Evolutionary conservation across 78 protist genomes (phyloP), one percentile per base, ranked within the genome.

Genomic region (Bodo saltans): DNA sequence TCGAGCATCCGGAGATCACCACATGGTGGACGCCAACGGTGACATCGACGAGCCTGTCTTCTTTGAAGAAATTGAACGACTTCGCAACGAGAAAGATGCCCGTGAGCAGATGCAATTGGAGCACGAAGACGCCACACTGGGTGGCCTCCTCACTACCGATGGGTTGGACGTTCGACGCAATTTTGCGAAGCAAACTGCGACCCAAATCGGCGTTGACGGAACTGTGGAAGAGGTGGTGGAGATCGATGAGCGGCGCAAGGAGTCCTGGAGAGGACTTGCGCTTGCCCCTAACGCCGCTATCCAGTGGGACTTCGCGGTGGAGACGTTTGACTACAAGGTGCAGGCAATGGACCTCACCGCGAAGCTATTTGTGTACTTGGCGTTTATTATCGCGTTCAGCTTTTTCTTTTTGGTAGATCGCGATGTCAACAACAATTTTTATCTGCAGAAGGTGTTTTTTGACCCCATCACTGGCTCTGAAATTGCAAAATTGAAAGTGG

Each of bases 371-470:
- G 12, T 79, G 28, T 79, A 35, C 74, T 11, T 53, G n/a, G 73
- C 72, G 39, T 79, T 79, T 42, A 40, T 79, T 23, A 12, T 79
- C 37, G 30, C 67, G 84, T 79, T 79, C 25, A 3, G 69, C 17
- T 52, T 68, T 47, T 79, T 68, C 74, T 68, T 79, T 47, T 21
- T 79, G 11, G 42, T 79, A 25, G 42, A 32, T 3, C 72, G 84
- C 1, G 84, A 68, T 17, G 34, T 79, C 68, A 52, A 53, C 1
- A 32, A 79, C 68, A 33, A 79, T n/a, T 79, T 67, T 32, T 79
- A 67, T 32, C 17, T 79, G 60, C 21, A 40, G 1, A 79, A 47
- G 25, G 52, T 67, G 34, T 33, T 38, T 11, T 8, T 3, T 23
- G 81, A 76, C 11, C 42, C 34, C 69, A 2, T 76, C 30, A 28